phyloP scores from a whole-genome alignment of 371 early-diverging fungal species.

The Mucor circinelloides region DNA sequence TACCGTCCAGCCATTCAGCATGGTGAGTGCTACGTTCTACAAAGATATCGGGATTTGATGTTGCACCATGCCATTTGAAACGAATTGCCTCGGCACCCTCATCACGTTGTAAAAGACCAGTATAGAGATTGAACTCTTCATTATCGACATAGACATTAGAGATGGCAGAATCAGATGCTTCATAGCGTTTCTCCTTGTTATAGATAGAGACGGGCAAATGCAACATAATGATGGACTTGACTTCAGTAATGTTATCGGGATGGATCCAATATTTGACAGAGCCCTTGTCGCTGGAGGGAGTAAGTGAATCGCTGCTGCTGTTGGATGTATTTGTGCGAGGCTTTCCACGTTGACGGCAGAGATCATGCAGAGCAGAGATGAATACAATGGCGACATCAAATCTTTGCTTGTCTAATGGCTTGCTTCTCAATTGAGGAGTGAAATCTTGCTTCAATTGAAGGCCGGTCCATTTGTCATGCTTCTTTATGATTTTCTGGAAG shows the following conservation, averaged over 20 bases:
- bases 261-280: constrained; percentile 99
- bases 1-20: constrained; percentile 94
- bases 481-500: constrained; percentile 93
- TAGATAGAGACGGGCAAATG: constrained; percentile 96
- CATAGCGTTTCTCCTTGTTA: constrained; percentile 59
- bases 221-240: constrained; percentile 90
- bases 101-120: constrained; percentile 87
- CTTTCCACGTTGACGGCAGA: constrained; percentile 41
- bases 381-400: constrained; percentile 61
- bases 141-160: constrained; percentile 97
- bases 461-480: constrained; percentile 85
- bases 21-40: constrained; percentile 96
- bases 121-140: constrained; percentile 88
- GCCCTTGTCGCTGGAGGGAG: constrained; percentile 61
- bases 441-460: constrained; percentile 81
- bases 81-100: constrained; percentile 94
- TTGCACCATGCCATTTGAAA: constrained; percentile 88
- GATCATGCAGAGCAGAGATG: constrained; percentile 47
- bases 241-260: constrained; percentile 96
- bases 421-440: constrained; percentile 71
- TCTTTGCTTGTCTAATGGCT: constrained; percentile 50
- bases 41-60: constrained; percentile 64
- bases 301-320: background rate
- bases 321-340: constrained; percentile 32
- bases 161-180: constrained; percentile 63